Evolutionary conservation across 768 basidiomycete genomes (phyloP).

Genomic region (Coprinellus micaceus): DNA sequence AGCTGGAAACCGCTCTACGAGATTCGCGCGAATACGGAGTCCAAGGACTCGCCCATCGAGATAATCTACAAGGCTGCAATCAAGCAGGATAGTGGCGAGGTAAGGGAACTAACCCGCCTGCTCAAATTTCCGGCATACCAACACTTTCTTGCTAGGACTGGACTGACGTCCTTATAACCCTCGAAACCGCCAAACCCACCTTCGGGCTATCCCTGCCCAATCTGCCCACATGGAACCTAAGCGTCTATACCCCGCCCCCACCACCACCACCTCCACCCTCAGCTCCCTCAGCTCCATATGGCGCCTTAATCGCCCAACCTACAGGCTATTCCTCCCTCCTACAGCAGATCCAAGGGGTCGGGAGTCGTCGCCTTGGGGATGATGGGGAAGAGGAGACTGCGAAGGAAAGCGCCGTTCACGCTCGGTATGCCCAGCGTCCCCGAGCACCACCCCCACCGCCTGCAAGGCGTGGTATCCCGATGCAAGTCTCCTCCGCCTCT

Average conservation of each 20-base stretch:
- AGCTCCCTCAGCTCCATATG: background rate
- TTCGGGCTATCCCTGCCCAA: conserved; percentile 34
- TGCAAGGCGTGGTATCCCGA: conserved; percentile 10
- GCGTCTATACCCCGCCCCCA: conserved; percentile 17
- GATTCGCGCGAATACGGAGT: conserved; percentile 37
- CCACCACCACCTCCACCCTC: background rate
- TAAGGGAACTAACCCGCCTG: background rate
- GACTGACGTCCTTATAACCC: conserved; percentile 37
- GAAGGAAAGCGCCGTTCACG: no score
- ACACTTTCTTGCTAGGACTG: conserved; percentile 28
- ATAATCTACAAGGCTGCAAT: conserved; percentile 40
- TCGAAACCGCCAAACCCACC: conserved; percentile 41
- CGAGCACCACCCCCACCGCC: background rate
- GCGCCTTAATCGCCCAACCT: background rate
- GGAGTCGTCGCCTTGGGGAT: background rate
- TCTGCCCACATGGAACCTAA: conserved; percentile 36
- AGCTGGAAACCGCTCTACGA: conserved; percentile 38
- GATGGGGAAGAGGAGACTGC: background rate
- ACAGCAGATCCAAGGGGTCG: background rate
- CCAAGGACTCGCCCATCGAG: conserved; percentile 31
- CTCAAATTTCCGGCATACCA: background rate
- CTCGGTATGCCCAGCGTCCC: no score
- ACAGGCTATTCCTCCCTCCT: background rate
- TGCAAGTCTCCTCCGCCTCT: conserved; percentile 29
- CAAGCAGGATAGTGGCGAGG: conserved; percentile 41